Conservation (phyloP, 345 rosid genomes). For the Isatis tinctoria region DNA sequence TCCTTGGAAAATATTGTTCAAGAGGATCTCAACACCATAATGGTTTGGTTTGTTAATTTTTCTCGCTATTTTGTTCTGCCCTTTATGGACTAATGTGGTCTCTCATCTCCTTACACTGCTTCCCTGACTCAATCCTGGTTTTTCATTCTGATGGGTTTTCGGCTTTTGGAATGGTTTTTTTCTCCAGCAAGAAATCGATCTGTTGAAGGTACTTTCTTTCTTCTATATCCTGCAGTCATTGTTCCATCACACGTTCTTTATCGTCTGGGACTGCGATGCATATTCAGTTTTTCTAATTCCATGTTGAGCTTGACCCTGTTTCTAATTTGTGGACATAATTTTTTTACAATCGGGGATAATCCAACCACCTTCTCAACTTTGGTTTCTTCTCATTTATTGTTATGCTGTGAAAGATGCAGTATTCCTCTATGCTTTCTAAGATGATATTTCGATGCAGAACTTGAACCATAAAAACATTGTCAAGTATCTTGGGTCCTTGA, state of each 20-base stretch:
- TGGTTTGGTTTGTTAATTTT: constrained; percentile 47
- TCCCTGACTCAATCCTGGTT: constrained; percentile 30
- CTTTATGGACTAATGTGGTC: neutral
- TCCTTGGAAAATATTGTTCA: constrained; percentile 98
- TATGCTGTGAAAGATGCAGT: neutral
- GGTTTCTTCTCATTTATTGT: neutral
- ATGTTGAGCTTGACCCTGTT: neutral
- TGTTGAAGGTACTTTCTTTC: constrained; percentile 67
- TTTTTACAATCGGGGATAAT: neutral
- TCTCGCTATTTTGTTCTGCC: neutral
- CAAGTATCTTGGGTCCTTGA: constrained; percentile 90
- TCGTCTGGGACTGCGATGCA: neutral
- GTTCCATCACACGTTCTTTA: neutral
- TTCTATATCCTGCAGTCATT: neutral
- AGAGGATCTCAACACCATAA: constrained; percentile 94
- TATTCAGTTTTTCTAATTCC: neutral
- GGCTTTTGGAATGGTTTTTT: constrained; percentile 24
- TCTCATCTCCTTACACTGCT: constrained; percentile 12
- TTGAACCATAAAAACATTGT: constrained; percentile 97
- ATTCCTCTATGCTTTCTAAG: neutral
- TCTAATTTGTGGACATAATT: neutral
- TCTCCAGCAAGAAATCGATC: constrained; percentile 94
- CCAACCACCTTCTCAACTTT: neutral
- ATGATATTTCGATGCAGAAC: constrained; percentile 47
- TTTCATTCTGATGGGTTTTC: constrained; percentile 28